phyloP scores from a whole-genome alignment of 2,329 filamentous ascomycete genomes.

The Paecilomyces dactylethromorphus region DNA sequence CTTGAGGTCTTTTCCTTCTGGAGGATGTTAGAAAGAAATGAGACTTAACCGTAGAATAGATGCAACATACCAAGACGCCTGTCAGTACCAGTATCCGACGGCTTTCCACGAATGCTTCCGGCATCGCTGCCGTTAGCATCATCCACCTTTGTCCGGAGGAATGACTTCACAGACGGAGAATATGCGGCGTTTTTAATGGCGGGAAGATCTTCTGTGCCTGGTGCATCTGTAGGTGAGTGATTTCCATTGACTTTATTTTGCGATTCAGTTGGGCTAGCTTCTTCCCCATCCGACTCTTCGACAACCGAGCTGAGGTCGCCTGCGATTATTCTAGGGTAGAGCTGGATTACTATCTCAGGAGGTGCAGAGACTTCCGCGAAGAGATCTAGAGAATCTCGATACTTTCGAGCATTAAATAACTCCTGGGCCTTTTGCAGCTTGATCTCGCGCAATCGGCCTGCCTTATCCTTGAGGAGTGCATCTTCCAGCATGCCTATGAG shows the following conservation, averaged over 20 bases:
- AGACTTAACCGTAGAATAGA: slow-evolving; percentile 3
- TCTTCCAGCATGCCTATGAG: slow-evolving; percentile 86
- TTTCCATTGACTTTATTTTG: slow-evolving; percentile 20
- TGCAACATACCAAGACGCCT: slow-evolving; percentile 21
- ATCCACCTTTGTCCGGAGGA: slow-evolving; percentile 28
- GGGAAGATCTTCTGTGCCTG: slow-evolving; percentile 17
- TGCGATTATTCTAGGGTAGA: slow-evolving; percentile 79
- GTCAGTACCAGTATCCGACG: slow-evolving; percentile 20
- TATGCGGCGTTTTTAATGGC: slow-evolving; percentile 21
- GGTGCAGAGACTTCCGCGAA: slow-evolving; percentile 88
- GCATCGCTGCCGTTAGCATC: slow-evolving; percentile 33
- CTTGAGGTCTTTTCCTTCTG: slow-evolving; percentile 77
- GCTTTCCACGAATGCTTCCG: slow-evolving; percentile 29
- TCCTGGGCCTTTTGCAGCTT: slow-evolving; percentile 87
- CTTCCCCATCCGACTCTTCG: slow-evolving; percentile 38
- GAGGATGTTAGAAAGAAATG: slow-evolving; percentile 1
- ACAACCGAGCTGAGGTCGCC: slow-evolving; percentile 66
- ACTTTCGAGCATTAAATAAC: slow-evolving; percentile 77
- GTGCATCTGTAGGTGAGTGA: slow-evolving; percentile 18
- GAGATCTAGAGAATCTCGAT: slow-evolving; percentile 77
- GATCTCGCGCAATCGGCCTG: slow-evolving; percentile 70
- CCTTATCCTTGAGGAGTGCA: slow-evolving; percentile 77
- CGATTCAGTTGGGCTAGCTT: slow-evolving; percentile 16
- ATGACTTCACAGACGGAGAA: slow-evolving; percentile 32
- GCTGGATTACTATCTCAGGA: slow-evolving; percentile 75